These are phyloP conservation scores for Polygonum aviculare DNA, from an alignment of 148 eudicot genomes.

Conservation along the genomic window DNA sequence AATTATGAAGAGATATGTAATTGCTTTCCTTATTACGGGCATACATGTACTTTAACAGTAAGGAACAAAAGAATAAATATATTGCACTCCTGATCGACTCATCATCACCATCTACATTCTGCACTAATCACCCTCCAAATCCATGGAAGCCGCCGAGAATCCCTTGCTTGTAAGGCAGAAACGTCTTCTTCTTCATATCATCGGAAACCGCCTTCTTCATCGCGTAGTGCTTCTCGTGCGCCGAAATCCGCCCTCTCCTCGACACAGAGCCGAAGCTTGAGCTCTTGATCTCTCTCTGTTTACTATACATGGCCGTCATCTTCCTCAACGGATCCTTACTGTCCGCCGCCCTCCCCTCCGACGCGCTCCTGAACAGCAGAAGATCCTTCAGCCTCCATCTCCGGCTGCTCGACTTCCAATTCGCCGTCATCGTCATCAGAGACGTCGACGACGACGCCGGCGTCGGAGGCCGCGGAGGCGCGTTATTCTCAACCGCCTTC, in stretches of 20 bases:
- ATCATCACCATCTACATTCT: background rate
- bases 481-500: background rate
- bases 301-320: conserved; percentile 20
- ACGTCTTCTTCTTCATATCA: conserved; percentile 5
- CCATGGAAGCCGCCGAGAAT: conserved; percentile 7
- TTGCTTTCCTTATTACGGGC: background rate
- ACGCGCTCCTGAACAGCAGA: conserved; percentile 63
- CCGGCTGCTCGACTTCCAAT: conserved; percentile 16
- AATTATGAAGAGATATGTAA: background rate
- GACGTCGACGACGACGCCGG: background rate
- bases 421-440: background rate
- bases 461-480: background rate
- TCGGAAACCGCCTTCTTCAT: conserved; percentile 7
- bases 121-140: background rate
- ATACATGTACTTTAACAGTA: background rate
- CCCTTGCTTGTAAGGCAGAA: conserved; percentile 12
- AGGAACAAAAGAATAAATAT: background rate
- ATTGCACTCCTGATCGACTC: background rate
- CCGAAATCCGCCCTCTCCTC: conserved; percentile 7
- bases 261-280: conserved; percentile 20
- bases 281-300: conserved; percentile 23
- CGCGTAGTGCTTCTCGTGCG: conserved; percentile 8
- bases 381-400: conserved; percentile 65
- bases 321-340: conserved; percentile 25
- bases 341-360: conserved; percentile 49